These are phyloP conservation scores for Podospora sp. DNA, from an alignment of 495 filamentous ascomycete species.

Conservation along the genomic window DNA sequence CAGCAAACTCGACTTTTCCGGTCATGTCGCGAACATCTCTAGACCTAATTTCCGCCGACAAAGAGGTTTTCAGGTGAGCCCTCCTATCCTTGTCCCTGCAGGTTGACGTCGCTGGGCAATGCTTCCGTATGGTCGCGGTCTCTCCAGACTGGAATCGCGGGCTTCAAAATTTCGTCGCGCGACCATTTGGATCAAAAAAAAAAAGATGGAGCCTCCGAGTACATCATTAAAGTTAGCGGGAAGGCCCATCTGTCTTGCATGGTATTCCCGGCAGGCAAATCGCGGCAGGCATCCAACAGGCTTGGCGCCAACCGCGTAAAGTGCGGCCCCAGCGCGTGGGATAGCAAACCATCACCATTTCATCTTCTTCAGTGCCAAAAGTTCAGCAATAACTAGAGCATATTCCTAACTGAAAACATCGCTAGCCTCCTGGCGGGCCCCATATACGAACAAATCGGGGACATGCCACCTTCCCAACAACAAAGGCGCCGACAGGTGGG, in stretches of 20 bases:
- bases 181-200: no score
- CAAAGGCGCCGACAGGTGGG: slow-evolving; percentile 2
- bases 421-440: not conserved
- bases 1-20: not conserved
- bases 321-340: not conserved
- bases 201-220: no score
- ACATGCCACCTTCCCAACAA: slow-evolving; percentile 18
- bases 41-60: not conserved
- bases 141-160: not conserved
- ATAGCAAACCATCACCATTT: no score
- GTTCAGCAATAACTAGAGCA: no score
- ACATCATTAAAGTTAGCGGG: no score
- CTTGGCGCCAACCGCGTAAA: slow-evolving; percentile 2
- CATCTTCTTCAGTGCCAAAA: no score
- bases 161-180: no score
- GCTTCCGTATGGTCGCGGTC: not conserved
- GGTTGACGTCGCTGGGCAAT: no score
- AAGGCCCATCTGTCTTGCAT: no score
- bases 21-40: not conserved
- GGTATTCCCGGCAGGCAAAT: slow-evolving; percentile 26
- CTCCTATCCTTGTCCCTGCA: no score
- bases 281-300: not conserved
- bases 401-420: no score
- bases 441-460: not conserved
- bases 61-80: slow-evolving; percentile 30